Evolutionary conservation across 2,329 filamentous ascomycete genomes (phyloP).

Genomic region (Colletotrichum shisoi): DNA sequence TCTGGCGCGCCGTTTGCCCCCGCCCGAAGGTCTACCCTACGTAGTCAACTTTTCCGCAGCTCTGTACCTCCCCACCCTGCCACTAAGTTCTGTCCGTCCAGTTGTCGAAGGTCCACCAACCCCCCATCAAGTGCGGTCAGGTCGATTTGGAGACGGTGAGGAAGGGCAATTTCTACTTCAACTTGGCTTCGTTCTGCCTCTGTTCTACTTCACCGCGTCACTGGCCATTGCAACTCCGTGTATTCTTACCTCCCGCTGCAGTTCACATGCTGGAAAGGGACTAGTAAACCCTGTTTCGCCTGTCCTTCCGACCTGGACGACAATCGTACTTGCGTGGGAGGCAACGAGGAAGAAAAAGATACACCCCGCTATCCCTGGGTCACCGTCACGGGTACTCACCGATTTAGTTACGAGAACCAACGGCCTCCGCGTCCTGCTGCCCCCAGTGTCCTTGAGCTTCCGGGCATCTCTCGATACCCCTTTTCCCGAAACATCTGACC

Average conservation of each 20-base stretch:
- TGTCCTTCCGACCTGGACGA: background rate
- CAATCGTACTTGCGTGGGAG: background rate
- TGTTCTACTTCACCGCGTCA: background rate
- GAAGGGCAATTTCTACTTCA: slow-evolving; percentile 14
- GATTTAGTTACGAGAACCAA: slow-evolving; percentile 2
- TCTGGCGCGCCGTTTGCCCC: slow-evolving; percentile 24
- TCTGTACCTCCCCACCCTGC: slow-evolving; percentile 2
- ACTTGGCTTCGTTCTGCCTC: background rate
- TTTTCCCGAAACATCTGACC: background rate
- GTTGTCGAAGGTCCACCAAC: slow-evolving; percentile 12
- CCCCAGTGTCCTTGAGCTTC: background rate
- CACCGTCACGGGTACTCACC: background rate
- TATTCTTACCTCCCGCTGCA: background rate
- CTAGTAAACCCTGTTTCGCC: background rate
- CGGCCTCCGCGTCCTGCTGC: background rate
- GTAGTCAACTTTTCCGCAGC: background rate
- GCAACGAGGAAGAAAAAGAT: background rate
- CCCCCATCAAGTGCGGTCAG: background rate
- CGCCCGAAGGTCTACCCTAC: slow-evolving; percentile 23
- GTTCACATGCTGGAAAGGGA: background rate
- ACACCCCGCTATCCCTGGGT: slow-evolving; percentile 11
- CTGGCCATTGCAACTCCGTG: background rate
- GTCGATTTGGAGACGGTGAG: slow-evolving; percentile 14
- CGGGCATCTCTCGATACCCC: background rate
- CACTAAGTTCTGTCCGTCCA: slow-evolving; percentile 4